Percentiles rank a stretch among this genome's conserved stretches.
Conservation (phyloP, 2,329 filamentous ascomycete species). For the Ceratocystiopsis minuta region DNA sequence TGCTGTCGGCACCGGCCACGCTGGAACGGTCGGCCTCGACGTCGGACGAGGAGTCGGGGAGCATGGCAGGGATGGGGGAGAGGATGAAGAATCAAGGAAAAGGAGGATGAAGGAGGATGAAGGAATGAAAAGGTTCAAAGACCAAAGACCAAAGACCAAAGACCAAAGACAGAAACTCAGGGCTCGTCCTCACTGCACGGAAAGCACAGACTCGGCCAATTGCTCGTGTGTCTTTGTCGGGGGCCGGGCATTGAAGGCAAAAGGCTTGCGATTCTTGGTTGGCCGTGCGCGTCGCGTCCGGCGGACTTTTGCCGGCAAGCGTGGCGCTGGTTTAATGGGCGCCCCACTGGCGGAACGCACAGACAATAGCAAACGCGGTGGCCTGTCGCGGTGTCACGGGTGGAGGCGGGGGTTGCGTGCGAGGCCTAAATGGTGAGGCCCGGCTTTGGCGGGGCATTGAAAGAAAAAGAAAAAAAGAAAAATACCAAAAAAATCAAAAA, state of each 20-base stretch:
- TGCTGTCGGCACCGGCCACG: background rate
- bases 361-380: background rate
- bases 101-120: too few relatives aligned
- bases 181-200: too few relatives aligned
- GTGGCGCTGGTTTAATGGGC: background rate
- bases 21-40: conserved; percentile 1
- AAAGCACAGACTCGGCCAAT: too few relatives aligned
- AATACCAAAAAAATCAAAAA: conserved; percentile 1
- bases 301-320: too few relatives aligned
- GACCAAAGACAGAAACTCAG: too few relatives aligned
- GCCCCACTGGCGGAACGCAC: background rate
- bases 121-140: background rate
- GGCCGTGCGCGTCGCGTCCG: too few relatives aligned
- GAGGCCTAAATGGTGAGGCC: too few relatives aligned
- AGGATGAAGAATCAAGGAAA: too few relatives aligned
- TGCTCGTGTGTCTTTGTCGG: too few relatives aligned
- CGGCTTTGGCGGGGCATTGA: background rate
- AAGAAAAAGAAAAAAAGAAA: background rate
- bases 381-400: conserved; percentile 4
- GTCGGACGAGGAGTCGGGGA: conserved; percentile 4
- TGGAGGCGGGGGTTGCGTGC: background rate
- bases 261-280: too few relatives aligned
- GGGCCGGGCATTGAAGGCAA: too few relatives aligned
- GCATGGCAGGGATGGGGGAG: too few relatives aligned
- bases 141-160: background rate